Evolutionary conservation across 2,329 filamentous ascomycete genomes (phyloP), one percentile per base, ranked within the genome.

Genomic region (Scedosporium aurantiacum): DNA sequence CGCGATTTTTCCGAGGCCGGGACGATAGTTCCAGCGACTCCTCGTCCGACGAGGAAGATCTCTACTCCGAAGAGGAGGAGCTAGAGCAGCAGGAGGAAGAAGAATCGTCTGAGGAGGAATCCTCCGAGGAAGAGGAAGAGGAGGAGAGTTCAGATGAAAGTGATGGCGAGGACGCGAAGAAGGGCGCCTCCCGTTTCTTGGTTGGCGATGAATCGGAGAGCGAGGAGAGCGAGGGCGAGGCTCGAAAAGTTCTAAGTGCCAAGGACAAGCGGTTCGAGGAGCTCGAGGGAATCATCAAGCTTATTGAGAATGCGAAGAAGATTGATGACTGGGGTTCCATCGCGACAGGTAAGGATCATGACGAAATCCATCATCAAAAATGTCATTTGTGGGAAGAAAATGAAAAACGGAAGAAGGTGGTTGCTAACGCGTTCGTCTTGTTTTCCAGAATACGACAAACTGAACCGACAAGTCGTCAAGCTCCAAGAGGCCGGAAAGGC

Each of bases 251-350:
- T 71, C 97, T 96, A 83, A 97, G 91, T 76, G 92, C 93, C 70
- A 97, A 97, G 78, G 91, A 97, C 80, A 99, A 99, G 84, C 86
- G 94, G 65, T 82, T 91, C 67, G 93, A 97, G 71, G 95, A 97
- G 76, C 82, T 99, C 64, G 93, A 99, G 75, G 83, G 85, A 63
- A 96, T 87, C 52, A 89, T 97, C 70, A 88, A 89, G 74, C 78
- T 89, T 71, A 97, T 99, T 71, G 92, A 97, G 73, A 99, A 99
- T 78, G 92, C 90, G 64, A 83, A 94, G 76, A 97, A 96, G 82
- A 99, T 97, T 72, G 91, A 90, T 71, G 94, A 99, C 78, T 99
- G 94, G 94, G 89, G 88, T 67, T 87, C 93, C 65, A 95, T 97
- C 68, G 90, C 91, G 65, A 83, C 85, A 71, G 91, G 92, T 95